phyloP scores from a whole-genome alignment of 805 yeast species.

The Myxozyma sirexii region DNA sequence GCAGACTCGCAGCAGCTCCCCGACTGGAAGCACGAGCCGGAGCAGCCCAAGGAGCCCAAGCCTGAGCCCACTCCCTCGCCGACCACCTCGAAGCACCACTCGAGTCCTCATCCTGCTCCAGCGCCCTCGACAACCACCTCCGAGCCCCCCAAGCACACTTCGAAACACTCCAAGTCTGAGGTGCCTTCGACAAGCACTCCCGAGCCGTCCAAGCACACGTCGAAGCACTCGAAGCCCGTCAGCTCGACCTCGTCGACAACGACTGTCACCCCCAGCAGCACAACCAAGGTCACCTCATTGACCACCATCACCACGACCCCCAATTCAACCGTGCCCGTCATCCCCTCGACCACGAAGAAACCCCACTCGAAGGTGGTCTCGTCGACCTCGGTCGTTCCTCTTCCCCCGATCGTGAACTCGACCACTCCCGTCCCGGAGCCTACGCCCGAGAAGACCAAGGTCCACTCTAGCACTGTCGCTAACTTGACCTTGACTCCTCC shows the following conservation, averaged over 20 bases:
- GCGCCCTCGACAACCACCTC: background rate
- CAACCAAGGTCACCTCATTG: background rate
- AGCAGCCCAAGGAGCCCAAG: conserved; percentile 1
- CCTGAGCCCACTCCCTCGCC: background rate
- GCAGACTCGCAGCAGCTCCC: conserved; percentile 1
- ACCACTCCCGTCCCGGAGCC: background rate
- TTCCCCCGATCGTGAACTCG: background rate
- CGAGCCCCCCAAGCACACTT: background rate
- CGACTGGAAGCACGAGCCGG: background rate
- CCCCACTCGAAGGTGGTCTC: background rate
- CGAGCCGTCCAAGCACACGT: background rate
- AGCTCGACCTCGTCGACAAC: background rate
- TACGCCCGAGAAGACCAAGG: no score
- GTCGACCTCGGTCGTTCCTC: background rate
- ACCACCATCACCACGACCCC: background rate
- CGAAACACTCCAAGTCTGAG: background rate
- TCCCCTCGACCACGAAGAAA: background rate
- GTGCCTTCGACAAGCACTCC: background rate
- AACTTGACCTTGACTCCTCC: background rate
- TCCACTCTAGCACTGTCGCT: no score
- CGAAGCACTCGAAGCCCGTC: background rate
- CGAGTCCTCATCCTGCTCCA: background rate
- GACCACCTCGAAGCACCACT: background rate
- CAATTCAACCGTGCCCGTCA: background rate
- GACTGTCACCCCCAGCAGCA: background rate